A percentile compares a stretch with the other conserved stretches of the same genome.
Conservation (phyloP, 2,329 filamentous ascomycete species). For the Bipolaris oryzae region DNA sequence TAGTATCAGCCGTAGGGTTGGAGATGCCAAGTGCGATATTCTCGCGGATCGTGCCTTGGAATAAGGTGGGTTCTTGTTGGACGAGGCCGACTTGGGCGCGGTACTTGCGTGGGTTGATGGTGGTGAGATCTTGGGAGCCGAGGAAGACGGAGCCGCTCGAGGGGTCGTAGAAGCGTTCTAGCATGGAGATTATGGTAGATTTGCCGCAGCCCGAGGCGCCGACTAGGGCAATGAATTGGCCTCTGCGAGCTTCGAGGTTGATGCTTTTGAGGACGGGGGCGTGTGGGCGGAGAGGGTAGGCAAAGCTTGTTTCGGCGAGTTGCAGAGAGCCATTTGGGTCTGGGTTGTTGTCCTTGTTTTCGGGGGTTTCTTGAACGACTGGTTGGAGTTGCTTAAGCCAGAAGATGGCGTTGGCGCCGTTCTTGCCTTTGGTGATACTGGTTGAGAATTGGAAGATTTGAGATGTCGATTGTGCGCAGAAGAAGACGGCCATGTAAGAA, state of each 20-base stretch:
- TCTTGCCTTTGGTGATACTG: slow-evolving; percentile 88
- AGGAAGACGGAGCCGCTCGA: slow-evolving; percentile 70
- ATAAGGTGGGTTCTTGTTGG: slow-evolving; percentile 54
- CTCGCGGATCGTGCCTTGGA: slow-evolving; percentile 54
- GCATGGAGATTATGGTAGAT: slow-evolving; percentile 86
- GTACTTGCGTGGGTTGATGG: slow-evolving; percentile 54
- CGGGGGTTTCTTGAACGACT: slow-evolving; percentile 38
- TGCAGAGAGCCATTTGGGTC: slow-evolving; percentile 3
- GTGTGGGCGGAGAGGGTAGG: slow-evolving; percentile 83
- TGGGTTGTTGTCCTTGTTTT: slow-evolving; percentile 14
- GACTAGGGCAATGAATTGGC: slow-evolving; percentile 59
- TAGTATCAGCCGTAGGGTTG: background rate
- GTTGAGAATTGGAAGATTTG: slow-evolving; percentile 12
- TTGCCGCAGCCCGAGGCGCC: slow-evolving; percentile 85
- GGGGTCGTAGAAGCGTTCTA: slow-evolving; percentile 91
- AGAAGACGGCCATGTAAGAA: background rate
- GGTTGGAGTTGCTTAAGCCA: slow-evolving; percentile 47
- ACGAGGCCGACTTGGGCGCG: slow-evolving; percentile 71
- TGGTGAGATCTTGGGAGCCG: slow-evolving; percentile 67
- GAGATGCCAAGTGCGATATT: slow-evolving; percentile 45
- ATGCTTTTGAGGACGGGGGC: slow-evolving; percentile 73
- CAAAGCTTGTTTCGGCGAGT: slow-evolving; percentile 79
- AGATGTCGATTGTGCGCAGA: slow-evolving; percentile 42
- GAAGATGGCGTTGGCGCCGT: slow-evolving; percentile 66
- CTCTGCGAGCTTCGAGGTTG: slow-evolving; percentile 56